These are phyloP conservation scores for Amanita molliuscula DNA, from an alignment of 768 basidiomycete species.

Conservation along the genomic window DNA sequence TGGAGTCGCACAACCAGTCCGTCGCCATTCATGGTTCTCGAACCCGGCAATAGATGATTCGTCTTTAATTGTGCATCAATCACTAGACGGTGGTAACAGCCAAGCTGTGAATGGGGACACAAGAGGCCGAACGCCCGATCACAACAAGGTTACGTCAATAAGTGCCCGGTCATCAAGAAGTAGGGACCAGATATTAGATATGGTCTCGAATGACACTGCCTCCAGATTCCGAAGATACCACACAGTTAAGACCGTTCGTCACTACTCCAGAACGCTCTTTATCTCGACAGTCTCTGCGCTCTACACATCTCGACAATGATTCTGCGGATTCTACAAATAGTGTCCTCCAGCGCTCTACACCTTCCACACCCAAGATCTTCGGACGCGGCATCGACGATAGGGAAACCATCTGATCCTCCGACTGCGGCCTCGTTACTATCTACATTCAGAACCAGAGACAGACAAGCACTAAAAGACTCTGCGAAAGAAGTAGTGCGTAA, in stretches of 20 bases:
- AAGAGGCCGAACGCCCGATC: constrained; percentile 27
- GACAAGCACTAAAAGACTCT: constrained; percentile 75
- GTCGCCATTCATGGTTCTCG: constrained; percentile 53
- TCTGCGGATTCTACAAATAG: not conserved
- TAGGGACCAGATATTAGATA: not conserved
- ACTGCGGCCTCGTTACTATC: constrained; percentile 45
- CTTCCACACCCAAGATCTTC: constrained; percentile 24
- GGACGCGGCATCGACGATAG: constrained; percentile 15
- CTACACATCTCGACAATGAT: constrained; percentile 15
- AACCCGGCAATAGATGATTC: constrained; percentile 28
- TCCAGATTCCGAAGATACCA: not conserved
- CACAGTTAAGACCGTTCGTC: constrained; percentile 8
- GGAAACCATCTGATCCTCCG: constrained; percentile 34
- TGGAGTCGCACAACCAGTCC: constrained; percentile 6
- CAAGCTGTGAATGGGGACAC: constrained; percentile 9
- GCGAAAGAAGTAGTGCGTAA: constrained; percentile 88
- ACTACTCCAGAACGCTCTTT: constrained; percentile 27
- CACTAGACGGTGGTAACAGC: constrained; percentile 8
- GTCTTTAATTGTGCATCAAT: constrained; percentile 13
- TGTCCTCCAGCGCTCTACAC: constrained; percentile 7
- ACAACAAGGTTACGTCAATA: constrained; percentile 12
- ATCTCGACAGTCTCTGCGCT: constrained; percentile 32
- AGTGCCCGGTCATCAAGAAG: constrained; percentile 3
- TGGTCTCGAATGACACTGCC: not conserved
- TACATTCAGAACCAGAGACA: constrained; percentile 75